These are phyloP conservation scores for Xylaria hypoxylon DNA, from an alignment of 2,329 filamentous ascomycete genomes.

Conservation along the genomic window DNA sequence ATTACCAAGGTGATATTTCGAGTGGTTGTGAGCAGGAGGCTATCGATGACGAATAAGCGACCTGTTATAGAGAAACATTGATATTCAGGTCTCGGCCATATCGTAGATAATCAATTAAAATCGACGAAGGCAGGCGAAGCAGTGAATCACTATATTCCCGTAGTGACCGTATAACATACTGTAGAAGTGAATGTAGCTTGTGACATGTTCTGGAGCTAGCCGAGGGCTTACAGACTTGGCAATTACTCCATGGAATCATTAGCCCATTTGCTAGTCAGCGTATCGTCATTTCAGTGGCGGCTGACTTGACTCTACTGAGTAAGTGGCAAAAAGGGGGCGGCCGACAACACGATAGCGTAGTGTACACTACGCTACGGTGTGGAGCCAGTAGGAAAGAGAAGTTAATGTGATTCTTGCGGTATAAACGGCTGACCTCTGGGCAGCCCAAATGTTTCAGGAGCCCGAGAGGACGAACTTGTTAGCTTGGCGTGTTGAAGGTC, in stretches of 20 bases:
- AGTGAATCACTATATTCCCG: not conserved
- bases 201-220: conserved; percentile 12
- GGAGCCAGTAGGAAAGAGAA: conserved; percentile 8
- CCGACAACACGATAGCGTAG: conserved; percentile 8
- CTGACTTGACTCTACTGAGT: conserved; percentile 20
- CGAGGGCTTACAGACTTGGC: conserved; percentile 31
- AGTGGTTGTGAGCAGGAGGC: not conserved
- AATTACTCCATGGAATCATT: conserved; percentile 28
- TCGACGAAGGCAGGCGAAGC: not conserved
- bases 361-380: not conserved
- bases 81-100: not conserved
- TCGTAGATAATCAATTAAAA: no score
- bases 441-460: not conserved
- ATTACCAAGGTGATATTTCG: not conserved
- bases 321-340: conserved; percentile 16
- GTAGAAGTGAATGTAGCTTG: conserved; percentile 2
- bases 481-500: conserved; percentile 19
- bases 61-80: not conserved
- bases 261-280: conserved; percentile 30
- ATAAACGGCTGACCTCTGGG: not conserved
- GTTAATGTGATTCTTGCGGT: conserved; percentile 12
- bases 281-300: conserved; percentile 17
- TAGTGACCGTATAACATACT: not conserved
- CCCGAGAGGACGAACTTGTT: conserved; percentile 6
- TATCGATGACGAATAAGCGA: not conserved